These are phyloP conservation scores for Gaeumannomyces tritici DNA, from an alignment of 2,329 filamentous ascomycete species.

Conservation along the genomic window DNA sequence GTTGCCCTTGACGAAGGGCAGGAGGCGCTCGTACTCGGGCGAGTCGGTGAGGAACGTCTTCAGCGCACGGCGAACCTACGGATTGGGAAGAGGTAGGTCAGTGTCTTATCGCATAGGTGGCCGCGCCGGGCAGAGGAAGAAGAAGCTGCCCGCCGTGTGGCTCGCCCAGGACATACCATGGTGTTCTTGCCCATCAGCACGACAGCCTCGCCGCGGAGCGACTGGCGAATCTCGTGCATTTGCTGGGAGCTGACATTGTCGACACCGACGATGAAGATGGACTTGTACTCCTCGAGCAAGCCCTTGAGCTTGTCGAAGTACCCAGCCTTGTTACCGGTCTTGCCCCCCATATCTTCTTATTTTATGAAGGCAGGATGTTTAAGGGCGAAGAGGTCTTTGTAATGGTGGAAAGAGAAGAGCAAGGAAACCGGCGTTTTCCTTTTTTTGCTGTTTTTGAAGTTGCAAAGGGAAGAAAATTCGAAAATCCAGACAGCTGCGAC, in stretches of 20 bases:
- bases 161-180: constrained; percentile 58
- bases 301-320: constrained; percentile 99
- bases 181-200: constrained; percentile 99
- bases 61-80: constrained; percentile 84
- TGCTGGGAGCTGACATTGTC: constrained; percentile 99
- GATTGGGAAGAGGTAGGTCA: too few species aligned
- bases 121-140: too few species aligned
- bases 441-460: not conserved
- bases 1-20: constrained; percentile 94
- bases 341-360: constrained; percentile 99
- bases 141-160: not conserved
- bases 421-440: constrained; percentile 5
- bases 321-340: constrained; percentile 75
- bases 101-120: too few species aligned
- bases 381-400: constrained; percentile 54
- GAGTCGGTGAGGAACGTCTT: constrained; percentile 86
- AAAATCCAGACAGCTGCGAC: not conserved
- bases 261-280: constrained; percentile 93
- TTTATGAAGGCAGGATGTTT: constrained; percentile 93
- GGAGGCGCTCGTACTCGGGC: constrained; percentile 96
- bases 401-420: constrained; percentile 4
- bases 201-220: constrained; percentile 84
- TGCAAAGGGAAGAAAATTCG: not conserved
- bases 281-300: constrained; percentile 93
- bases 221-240: constrained; percentile 99